Evolutionary conservation across 164 flowering plant genomes (phyloP), one percentile per base, ranked within the genome.

Genomic region (Euptelea pleiosperma): DNA sequence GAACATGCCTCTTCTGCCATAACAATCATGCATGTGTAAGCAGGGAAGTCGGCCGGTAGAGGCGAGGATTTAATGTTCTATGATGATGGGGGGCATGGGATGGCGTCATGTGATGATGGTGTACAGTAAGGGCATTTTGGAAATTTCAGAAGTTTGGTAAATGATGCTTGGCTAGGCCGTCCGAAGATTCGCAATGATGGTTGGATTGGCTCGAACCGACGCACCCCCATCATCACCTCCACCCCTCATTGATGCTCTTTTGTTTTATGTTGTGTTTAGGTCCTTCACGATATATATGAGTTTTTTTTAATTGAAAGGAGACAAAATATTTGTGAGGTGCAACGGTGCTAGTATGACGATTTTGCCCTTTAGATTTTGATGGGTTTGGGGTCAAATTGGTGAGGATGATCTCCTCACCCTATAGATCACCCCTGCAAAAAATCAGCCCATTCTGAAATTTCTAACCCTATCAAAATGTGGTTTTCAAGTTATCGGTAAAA

Each of bases 161-260:
- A 80, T 82, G 93, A 83, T 81, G 85, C 77, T 62, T 75, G 76
- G 77, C 74, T 75, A 61, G 78, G 85, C 78, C 85, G 76, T 76
- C 74, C 80, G 64, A 80, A 85, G 90, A 86, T 89, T 84, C 89
- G 91, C 89, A 89, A 86, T 89, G 87, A 89, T 89, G 90, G 73
- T 73, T 72, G 80, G 95, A 77, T 79, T 77, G 84, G 81, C 70
- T 75, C 77, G 66, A 82, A 68, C 82, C 79, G 60, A 64, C 47
- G 62, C 45, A 73, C 55, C 26, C 60, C 79, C 87, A 76, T 80
- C 85, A 80, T 80, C 73, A 71, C 68, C 33, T 6, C 55, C 71
- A 46, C 65, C 66, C 59, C 25, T 71, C 67, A 76, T 80, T 73
- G 56, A 69, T 76, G 58, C 65, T 80, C 69, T 74, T 70, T 76